These are phyloP conservation scores for Fusarium staphyleae DNA, from an alignment of 2,329 filamentous ascomycete species.

Conservation along the genomic window DNA sequence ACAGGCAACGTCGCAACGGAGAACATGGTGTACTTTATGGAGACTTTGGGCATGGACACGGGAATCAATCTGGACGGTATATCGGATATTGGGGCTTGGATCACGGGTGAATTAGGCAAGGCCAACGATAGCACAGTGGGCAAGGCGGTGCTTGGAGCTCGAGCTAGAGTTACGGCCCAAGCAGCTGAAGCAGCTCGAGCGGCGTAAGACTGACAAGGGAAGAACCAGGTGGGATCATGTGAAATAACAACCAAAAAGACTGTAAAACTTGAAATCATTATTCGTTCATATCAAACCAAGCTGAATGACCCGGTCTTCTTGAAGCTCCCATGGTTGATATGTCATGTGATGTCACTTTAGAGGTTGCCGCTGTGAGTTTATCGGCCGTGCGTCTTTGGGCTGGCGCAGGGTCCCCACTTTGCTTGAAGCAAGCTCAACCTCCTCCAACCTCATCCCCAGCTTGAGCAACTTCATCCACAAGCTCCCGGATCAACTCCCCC, in stretches of 20 bases:
- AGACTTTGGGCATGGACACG: conserved; percentile 76
- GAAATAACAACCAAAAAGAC: background rate
- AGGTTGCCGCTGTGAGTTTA: conserved; percentile 21
- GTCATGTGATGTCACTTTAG: conserved; percentile 51
- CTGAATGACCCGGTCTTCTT: background rate
- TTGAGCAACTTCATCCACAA: conserved; percentile 39
- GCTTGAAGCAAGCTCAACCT: conserved; percentile 51
- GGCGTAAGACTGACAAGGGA: background rate
- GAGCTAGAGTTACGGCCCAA: conserved; percentile 43
- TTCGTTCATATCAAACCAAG: background rate
- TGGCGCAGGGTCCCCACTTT: conserved; percentile 46
- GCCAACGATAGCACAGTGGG: conserved; percentile 72
- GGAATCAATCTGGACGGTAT: conserved; percentile 74
- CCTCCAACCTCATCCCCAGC: conserved; percentile 48
- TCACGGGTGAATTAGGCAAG: conserved; percentile 68
- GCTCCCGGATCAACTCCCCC: conserved; percentile 32
- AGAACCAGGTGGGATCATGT: background rate
- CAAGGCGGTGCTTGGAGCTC: conserved; percentile 65
- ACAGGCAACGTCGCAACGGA: conserved; percentile 89
- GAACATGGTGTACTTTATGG: conserved; percentile 80
- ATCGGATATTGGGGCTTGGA: conserved; percentile 75
- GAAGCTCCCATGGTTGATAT: conserved; percentile 21
- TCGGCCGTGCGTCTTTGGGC: conserved; percentile 40
- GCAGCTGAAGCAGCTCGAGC: conserved; percentile 28
- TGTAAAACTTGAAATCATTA: background rate